A percentile compares a stretch with the other conserved stretches of the same genome.
Evolutionary conservation across 305 asterid genomes (phyloP).

Genomic region (Plantago lanceolata): DNA sequence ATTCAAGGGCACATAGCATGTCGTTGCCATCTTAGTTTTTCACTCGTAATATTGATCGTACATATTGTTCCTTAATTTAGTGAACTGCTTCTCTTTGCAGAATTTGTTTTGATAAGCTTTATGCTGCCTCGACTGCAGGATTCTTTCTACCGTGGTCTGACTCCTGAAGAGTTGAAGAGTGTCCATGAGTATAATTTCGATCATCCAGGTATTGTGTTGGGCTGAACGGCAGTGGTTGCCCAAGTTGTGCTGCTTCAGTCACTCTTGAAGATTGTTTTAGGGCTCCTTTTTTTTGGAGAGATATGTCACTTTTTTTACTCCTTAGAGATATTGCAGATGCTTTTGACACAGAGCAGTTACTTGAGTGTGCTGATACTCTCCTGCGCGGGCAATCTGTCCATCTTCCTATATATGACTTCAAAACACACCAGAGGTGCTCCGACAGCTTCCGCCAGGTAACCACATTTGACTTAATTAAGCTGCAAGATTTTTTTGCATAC

Average conservation of each 20-base stretch:
- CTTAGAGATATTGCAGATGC: constrained; percentile 55
- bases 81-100: background rate
- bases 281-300: constrained; percentile 15
- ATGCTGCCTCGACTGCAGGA: constrained; percentile 46
- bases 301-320: constrained; percentile 11
- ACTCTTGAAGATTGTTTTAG: constrained; percentile 11
- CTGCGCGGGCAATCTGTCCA: constrained; percentile 73
- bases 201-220: constrained; percentile 73
- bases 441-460: constrained; percentile 89
- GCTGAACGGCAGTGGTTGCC: constrained; percentile 1
- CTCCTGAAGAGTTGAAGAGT: constrained; percentile 60
- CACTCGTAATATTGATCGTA: background rate
- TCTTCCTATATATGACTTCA: constrained; percentile 88
- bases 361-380: constrained; percentile 73
- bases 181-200: constrained; percentile 94
- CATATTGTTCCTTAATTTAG: background rate
- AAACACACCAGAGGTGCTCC: constrained; percentile 78
- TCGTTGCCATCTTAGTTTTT: background rate
- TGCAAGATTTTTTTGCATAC: too few species aligned
- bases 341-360: constrained; percentile 94
- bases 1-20: background rate
- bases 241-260: background rate
- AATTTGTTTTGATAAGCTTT: background rate
- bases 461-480: background rate
- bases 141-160: constrained; percentile 92